These are phyloP conservation scores for Lasiosphaeria hispida DNA, from an alignment of 495 filamentous ascomycete genomes.

Conservation along the genomic window DNA sequence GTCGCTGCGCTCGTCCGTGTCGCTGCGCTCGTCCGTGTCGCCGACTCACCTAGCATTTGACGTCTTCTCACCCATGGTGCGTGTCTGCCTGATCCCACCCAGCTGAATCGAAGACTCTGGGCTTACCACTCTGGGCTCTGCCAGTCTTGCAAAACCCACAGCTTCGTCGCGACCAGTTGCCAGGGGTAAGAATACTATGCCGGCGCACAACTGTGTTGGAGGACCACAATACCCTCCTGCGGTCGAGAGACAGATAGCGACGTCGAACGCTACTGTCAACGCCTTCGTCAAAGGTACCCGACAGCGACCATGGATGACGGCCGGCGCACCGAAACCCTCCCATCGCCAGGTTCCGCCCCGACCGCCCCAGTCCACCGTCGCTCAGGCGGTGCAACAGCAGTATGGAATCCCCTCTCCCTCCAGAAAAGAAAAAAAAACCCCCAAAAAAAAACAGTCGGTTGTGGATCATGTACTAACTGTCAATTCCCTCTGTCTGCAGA, in stretches of 20 bases:
- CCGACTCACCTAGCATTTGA: no score
- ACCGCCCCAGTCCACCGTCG: not conserved
- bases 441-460: no score
- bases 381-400: slow-evolving; percentile 12
- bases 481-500: slow-evolving; percentile 1
- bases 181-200: slow-evolving; percentile 21
- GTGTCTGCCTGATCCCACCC: no score
- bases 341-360: slow-evolving; percentile 30
- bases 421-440: no score
- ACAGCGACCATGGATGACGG: slow-evolving; percentile 67
- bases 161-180: not conserved
- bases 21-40: no score
- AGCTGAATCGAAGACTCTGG: no score
- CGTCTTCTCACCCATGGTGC: no score
- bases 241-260: slow-evolving; percentile 47
- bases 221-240: slow-evolving; percentile 4
- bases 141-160: no score
- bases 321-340: slow-evolving; percentile 34
- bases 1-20: no score
- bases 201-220: slow-evolving; percentile 9
- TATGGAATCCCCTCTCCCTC: slow-evolving; percentile 7
- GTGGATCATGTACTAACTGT: not conserved
- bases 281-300: slow-evolving; percentile 59
- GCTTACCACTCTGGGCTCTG: no score
- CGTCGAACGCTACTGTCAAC: slow-evolving; percentile 68